These are phyloP conservation scores for Millerozyma acaciae DNA, from an alignment of 805 yeast species.

Conservation along the genomic window DNA sequence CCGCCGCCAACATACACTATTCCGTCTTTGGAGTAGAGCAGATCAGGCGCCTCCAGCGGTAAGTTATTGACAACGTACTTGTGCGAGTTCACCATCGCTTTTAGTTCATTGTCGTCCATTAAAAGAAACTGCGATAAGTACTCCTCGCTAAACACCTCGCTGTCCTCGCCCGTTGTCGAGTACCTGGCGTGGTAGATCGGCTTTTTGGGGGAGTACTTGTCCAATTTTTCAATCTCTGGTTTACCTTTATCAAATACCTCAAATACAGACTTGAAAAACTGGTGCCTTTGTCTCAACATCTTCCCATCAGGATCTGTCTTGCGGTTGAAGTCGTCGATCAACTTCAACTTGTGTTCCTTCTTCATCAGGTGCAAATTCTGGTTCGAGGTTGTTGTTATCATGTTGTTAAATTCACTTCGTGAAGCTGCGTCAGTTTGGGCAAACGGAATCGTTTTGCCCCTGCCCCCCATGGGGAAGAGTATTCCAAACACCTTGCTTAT, in stretches of 20 bases:
- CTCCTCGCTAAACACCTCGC: conserved; percentile 45
- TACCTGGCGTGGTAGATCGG: conserved; percentile 56
- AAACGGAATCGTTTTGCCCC: conserved; percentile 9
- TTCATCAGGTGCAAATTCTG: conserved; percentile 4
- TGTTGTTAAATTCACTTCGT: conserved; percentile 7
- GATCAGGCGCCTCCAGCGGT: conserved; percentile 36
- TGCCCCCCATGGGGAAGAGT: too few species aligned
- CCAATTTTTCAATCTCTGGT: conserved; percentile 44
- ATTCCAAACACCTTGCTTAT: too few species aligned
- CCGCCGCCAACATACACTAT: conserved; percentile 81
- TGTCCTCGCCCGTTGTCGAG: conserved; percentile 24
- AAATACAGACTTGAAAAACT: conserved; percentile 42
- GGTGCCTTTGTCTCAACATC: conserved; percentile 30
- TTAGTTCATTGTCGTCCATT: conserved; percentile 39
- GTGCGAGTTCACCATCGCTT: conserved; percentile 47
- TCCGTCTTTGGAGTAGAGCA: conserved; percentile 45
- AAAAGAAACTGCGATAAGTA: conserved; percentile 49
- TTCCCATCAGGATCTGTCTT: conserved; percentile 8
- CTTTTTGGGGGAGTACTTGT: conserved; percentile 41
- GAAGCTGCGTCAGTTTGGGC: conserved; percentile 10
- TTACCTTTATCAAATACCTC: conserved; percentile 35
- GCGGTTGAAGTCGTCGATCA: conserved; percentile 4
- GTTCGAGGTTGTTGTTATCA: conserved; percentile 5
- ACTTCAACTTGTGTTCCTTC: conserved; percentile 5
- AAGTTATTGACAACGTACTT: conserved; percentile 39